Base-by-base conservation (phyloP, 306 rosid genomes). In the Boehmeria nivea region DNA sequence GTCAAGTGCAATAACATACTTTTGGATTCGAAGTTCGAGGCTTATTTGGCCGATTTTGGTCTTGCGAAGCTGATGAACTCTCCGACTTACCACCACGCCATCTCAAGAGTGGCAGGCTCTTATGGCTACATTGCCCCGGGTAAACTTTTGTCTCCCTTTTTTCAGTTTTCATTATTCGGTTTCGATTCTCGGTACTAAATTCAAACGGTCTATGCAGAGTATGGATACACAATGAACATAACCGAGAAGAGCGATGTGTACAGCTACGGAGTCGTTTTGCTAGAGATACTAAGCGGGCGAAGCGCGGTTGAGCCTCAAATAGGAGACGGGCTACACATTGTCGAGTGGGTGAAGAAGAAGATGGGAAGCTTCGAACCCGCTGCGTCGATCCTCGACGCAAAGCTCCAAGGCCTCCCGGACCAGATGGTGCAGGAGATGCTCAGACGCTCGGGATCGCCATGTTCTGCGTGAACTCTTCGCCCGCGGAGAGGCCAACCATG, bases 111-210 rank as follows among this genome's bases (percentile, higher is more conserved):
- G 43, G 99, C 99, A 16, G 99, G 99, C 7, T 93, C 99, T 12
- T 93, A 93, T 43, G 99, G 99, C 47, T 93, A 93, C 43, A 93
- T 93, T 65, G 99, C 99, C 48, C 99, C 99, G 72, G 99, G 99
- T 74, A 83, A 56, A 65, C 13, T 33, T 44, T 49, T 57, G 57
- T 34, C 36, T 38, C 64, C 42, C 38, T 42, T 60, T 61, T 26
- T 43, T 12, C 44, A 8, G 36, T 56, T 37, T 21, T 3, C 18
- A 37, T 57, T 24, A 42, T 17, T 31, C 5, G 1, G 9, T 31
- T 31, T 31, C 2, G 36, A 31, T 2, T 31, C 36, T 2, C 36
- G 36, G 36, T 4, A 4, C 2, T 31, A n/a, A 10, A 31, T 10
- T 40, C 8, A 2, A 40, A 40, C 17, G 12, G 12, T 36, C 47